Percentiles rank a stretch among this genome's conserved stretches.
These are phyloP conservation scores for Sedum album DNA, from an alignment of 164 flowering plant genomes.

Conservation along the genomic window DNA sequence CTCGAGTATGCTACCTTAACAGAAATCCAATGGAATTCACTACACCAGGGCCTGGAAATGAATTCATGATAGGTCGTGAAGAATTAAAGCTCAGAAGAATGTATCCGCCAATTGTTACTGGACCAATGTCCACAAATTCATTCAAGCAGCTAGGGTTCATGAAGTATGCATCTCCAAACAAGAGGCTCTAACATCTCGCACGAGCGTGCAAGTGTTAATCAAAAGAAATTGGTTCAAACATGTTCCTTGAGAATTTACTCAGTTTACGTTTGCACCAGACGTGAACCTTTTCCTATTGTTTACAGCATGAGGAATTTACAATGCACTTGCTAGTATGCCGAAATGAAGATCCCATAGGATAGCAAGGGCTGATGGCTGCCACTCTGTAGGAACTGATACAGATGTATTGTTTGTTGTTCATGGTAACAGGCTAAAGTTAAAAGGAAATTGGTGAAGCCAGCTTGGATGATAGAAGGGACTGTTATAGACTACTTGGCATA, in stretches of 20 bases:
- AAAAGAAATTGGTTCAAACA: neutral
- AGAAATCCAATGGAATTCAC: constrained; percentile 80
- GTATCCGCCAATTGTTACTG: neutral
- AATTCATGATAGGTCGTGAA: constrained; percentile 37
- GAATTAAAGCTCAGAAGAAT: constrained; percentile 26
- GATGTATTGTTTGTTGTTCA: neutral
- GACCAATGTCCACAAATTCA: neutral
- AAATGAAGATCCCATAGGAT: neutral
- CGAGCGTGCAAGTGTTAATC: neutral
- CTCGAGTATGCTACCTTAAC: constrained; percentile 37
- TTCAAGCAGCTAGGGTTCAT: neutral
- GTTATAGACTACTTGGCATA: no score
- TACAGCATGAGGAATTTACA: neutral
- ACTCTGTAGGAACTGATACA: neutral
- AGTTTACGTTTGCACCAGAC: neutral
- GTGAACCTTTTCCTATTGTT: neutral
- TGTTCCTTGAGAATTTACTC: neutral
- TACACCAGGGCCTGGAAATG: constrained; percentile 46
- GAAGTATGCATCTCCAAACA: neutral
- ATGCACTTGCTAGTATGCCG: neutral
- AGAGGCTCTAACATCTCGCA: neutral
- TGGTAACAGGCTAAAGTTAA: neutral
- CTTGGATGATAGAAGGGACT: no score
- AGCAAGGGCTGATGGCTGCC: neutral
- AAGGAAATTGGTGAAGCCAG: neutral